Conservation (phyloP, 495 filamentous ascomycete genomes). For the Aspergillus incahuasiensis region DNA sequence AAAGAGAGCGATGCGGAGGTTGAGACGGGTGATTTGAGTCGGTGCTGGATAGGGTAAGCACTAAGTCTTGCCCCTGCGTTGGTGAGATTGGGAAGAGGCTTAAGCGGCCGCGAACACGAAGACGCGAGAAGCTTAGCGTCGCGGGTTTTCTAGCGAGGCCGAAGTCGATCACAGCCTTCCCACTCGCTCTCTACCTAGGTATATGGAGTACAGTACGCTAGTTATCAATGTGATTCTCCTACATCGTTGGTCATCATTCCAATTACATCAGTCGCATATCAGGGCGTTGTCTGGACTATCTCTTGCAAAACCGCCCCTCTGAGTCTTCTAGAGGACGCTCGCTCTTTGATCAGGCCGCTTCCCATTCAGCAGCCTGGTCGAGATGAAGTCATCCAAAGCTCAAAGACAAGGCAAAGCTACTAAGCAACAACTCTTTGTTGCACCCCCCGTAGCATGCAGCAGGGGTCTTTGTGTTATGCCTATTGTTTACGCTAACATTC, state of each 20-base stretch:
- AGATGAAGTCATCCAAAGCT: neutral
- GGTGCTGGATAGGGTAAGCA: neutral
- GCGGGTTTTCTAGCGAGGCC: neutral
- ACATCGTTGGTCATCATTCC: neutral
- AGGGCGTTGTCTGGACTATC: neutral
- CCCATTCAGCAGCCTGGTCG: neutral
- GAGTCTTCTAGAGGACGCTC: neutral
- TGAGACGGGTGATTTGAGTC: neutral
- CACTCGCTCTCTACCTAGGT: too few relatives aligned
- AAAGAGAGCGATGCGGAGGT: neutral
- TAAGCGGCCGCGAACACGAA: neutral
- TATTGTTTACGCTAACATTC: slow-evolving; percentile 12
- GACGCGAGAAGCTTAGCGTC: neutral
- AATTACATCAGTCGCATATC: neutral
- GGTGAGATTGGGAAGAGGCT: neutral
- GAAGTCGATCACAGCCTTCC: too few relatives aligned
- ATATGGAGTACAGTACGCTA: too few relatives aligned
- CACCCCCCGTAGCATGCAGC: neutral
- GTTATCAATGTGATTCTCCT: neutral
- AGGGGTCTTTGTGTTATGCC: neutral
- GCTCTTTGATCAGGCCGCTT: neutral
- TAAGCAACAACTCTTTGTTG: neutral
- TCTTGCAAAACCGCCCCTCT: neutral
- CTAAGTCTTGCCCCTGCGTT: neutral
- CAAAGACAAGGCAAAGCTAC: neutral